These are phyloP conservation scores for Tilletia setariae DNA, from an alignment of 1,284 basidiomycete species.

Conservation along the genomic window DNA sequence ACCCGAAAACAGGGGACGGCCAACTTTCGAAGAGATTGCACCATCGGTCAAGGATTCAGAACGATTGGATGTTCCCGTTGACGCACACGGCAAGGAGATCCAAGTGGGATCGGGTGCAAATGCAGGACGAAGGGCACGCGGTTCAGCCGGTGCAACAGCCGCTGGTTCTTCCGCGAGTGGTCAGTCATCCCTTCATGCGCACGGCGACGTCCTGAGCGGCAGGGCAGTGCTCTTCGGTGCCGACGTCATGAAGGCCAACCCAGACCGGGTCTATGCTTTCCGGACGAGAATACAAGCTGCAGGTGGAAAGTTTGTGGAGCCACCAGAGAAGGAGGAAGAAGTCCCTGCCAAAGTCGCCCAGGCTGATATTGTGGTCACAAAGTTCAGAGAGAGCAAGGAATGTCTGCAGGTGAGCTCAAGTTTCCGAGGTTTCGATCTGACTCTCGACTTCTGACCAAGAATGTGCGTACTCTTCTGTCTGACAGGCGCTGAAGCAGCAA, in stretches of 20 bases:
- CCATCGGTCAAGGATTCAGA: constrained; percentile 7
- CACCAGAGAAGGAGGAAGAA: constrained; percentile 28
- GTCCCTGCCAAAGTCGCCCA: constrained; percentile 38
- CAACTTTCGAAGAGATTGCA: constrained; percentile 12
- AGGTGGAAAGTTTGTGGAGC: constrained; percentile 28
- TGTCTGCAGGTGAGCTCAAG: constrained; percentile 59
- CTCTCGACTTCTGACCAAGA: not conserved
- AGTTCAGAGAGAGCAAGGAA: constrained; percentile 66
- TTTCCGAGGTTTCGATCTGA: constrained; percentile 33
- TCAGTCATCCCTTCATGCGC: not conserved
- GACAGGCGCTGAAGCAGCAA: constrained; percentile 62
- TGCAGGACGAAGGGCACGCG: not conserved
- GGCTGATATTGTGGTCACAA: constrained; percentile 69
- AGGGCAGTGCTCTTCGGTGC: constrained; percentile 58
- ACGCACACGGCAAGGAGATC: constrained; percentile 3
- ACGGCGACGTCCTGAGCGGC: constrained; percentile 58
- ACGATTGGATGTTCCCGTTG: constrained; percentile 1
- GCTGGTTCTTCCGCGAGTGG: not conserved
- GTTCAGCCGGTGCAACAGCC: not conserved
- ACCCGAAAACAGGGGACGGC: constrained; percentile 8
- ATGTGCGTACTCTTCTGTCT: not conserved
- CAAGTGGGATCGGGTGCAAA: not conserved
- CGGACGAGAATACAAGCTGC: constrained; percentile 45
- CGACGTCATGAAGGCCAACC: constrained; percentile 26
- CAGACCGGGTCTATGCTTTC: constrained; percentile 53